phyloP scores from a whole-genome alignment of 805 yeast species.

The Candida sonorensis region DNA sequence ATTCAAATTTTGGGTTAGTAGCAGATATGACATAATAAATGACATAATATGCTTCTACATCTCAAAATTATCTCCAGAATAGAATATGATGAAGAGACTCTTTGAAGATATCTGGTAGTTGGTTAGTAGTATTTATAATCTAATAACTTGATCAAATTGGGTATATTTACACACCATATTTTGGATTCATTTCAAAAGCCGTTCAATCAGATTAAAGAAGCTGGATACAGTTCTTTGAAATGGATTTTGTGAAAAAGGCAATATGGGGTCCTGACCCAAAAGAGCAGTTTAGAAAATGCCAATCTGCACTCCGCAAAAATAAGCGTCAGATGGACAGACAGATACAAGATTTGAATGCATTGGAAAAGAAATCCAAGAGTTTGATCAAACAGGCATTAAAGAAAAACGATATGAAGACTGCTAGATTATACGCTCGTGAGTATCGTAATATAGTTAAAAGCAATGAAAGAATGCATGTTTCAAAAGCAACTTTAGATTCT shows the following conservation, averaged over 20 bases:
- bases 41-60: too few relatives aligned
- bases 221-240: too few relatives aligned
- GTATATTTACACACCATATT: too few relatives aligned
- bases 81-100: too few relatives aligned
- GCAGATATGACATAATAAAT: too few relatives aligned
- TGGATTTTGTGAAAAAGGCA: conserved; percentile 82
- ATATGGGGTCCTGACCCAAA: conserved; percentile 97
- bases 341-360: conserved; percentile 47
- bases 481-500: conserved; percentile 81
- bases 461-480: conserved; percentile 62
- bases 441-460: conserved; percentile 67
- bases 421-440: conserved; percentile 77
- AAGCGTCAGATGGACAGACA: conserved; percentile 80
- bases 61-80: too few relatives aligned
- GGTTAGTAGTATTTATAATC: too few relatives aligned
- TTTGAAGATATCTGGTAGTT: too few relatives aligned
- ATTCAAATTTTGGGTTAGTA: too few relatives aligned
- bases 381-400: conserved; percentile 71
- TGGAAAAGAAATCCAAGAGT: conserved; percentile 70
- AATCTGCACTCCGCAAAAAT: conserved; percentile 73
- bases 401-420: conserved; percentile 69
- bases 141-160: too few relatives aligned
- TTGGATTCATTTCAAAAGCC: too few relatives aligned
- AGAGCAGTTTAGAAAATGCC: conserved; percentile 79
- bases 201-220: too few relatives aligned